Evolutionary conservation across 2,329 filamentous ascomycete species (phyloP), one percentile per base, ranked within the genome.

Genomic region (Sordariomycetes sp.): DNA sequence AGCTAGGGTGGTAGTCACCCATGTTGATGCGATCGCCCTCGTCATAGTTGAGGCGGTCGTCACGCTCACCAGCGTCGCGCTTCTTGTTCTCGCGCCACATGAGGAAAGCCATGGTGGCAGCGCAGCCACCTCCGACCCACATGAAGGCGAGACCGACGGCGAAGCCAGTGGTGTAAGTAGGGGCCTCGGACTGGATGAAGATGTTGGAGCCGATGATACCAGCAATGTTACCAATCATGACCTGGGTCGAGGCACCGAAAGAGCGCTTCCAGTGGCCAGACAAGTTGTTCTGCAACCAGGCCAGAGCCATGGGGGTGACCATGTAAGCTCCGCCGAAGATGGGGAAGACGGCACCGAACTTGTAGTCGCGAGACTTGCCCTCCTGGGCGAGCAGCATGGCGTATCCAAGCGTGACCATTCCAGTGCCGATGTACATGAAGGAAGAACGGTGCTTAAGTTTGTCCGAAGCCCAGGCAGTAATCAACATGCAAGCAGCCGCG

Each of bases 211-310:
- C 64, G 10, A 73, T 54, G 32, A 72, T 64, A 4, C 68, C 69
- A 0, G 59, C 64, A 7, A 62, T 41, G 46, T 73, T 73, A 10
- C 70, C 70, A 5, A 71, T 57, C 38, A 63, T 46, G 31, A 51
- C 41, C 55, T 66, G 66, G 40, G 74, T 58, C 12, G 70, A 71
- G 15, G 68, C 60, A 6, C 63, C 61, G 19, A 78, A 59, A 1
- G 63, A 58, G 14, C 70, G 62, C 54, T 77, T 77, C 49, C 72
- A 75, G 46, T 74, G 70, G 2, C 72, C 72, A 1, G 60, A 63
- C 42, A 75, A 60, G 41, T 72, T 71, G 46, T 77, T 75, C 37
- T 61, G 45, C 8, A 77, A 54, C 72, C 73, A 79, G 6, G 61
- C 67, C 18, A 77, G 53, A 2, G 62, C 59, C 27, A 77, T 62